These are phyloP conservation scores for Malus fusca DNA, from an alignment of 306 rosid species.

Conservation along the genomic window DNA sequence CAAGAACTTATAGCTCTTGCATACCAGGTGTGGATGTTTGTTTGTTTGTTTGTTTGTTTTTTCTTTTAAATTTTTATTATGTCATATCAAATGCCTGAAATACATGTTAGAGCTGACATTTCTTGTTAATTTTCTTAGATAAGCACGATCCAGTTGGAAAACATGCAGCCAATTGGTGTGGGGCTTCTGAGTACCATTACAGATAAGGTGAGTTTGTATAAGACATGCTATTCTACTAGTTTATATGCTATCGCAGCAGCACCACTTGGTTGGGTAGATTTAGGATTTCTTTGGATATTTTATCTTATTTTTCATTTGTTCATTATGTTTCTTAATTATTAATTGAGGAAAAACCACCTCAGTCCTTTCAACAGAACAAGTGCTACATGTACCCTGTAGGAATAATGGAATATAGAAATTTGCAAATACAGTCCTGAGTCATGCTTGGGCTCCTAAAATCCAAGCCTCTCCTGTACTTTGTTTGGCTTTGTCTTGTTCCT, in stretches of 20 bases:
- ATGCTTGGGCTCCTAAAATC: not conserved
- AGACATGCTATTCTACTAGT: not conserved
- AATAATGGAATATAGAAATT: not conserved
- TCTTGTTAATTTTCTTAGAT: constrained; percentile 40
- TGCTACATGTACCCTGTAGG: not conserved
- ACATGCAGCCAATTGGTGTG: constrained; percentile 91
- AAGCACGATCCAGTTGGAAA: constrained; percentile 93
- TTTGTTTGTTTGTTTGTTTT: constrained; percentile 4
- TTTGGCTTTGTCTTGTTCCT: not conserved
- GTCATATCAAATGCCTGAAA: not conserved
- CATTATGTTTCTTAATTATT: not conserved
- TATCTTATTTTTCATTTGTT: not conserved
- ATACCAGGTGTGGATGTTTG: constrained; percentile 63
- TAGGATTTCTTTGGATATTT: not conserved
- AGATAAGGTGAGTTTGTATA: constrained; percentile 59
- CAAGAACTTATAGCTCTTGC: constrained; percentile 97
- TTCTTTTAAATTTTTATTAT: not conserved
- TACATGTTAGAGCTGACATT: constrained; percentile 14
- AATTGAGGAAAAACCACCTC: not conserved
- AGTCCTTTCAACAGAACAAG: not conserved
- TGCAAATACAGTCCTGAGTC: not conserved
- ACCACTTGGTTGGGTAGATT: not conserved
- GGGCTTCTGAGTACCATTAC: constrained; percentile 71
- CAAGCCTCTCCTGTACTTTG: not conserved
- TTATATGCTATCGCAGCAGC: not conserved